Evolutionary conservation across 2,329 filamentous ascomycete species (phyloP), one percentile per base, ranked within the genome.

Genomic region (Scedosporium dehoogii): DNA sequence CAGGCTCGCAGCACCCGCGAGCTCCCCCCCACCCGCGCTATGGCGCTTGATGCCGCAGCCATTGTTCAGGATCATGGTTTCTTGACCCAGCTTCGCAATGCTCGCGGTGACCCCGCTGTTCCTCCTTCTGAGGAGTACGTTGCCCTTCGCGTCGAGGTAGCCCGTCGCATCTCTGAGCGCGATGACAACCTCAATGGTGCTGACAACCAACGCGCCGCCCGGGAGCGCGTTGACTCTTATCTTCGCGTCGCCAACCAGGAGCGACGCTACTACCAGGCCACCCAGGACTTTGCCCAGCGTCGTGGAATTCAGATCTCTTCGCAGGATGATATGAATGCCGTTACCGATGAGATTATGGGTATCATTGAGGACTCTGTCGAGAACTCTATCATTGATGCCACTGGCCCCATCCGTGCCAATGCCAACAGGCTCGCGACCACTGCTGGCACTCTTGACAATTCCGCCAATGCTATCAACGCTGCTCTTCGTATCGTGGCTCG

Each of bases 151-250:
- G 67, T 76, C 9, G 68, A 74, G 21, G 71, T 76, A 16, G 66
- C 71, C 3, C 71, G 71, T 3, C 66, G 66, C 4, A 76, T 78
- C 56, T 66, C 67, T 3, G 70, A 73, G 18, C 75, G 76, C 1
- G 74, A 78, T 41, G 33, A 53, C 29, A 3, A 10, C 3, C 53
- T 62, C 12, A 6, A 42, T 14, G 38, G 51, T 16, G 25, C 21
- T 5, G 55, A 62, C 16, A 41, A 53, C 38, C 21, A 3, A 0
- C 38, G 14, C 7, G 60, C 53, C 10, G 60, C 60, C 10, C 18
- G 10, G 3, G 23, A 58, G 16, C 33, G 60, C 1, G 55, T 58
- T 6, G 53, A 58, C 16, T 21, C 16, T 4, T 62, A 62, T 18
- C 38, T 62, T 16, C 53, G 38, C 12, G 44, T 51, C 9, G 21